phyloP scores from a whole-genome alignment of 2,329 filamentous ascomycete species.

The Gyromitra esculenta region DNA sequence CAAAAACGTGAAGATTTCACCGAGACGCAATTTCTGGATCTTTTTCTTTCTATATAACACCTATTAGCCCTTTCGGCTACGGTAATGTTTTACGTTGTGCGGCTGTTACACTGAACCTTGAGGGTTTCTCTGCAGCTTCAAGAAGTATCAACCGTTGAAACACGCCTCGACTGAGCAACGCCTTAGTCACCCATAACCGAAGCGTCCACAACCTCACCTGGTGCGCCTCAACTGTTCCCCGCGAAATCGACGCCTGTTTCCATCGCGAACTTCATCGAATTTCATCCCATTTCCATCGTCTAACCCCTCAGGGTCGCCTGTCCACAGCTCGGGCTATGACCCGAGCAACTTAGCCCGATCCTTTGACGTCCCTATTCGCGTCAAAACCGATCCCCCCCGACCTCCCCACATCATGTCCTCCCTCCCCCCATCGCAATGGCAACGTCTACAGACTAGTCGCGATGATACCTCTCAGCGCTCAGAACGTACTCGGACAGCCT shows the following conservation, averaged over 20 bases:
- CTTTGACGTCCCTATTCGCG: constrained; percentile 54
- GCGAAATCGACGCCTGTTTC: constrained; percentile 53
- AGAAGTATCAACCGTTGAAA: constrained; percentile 24
- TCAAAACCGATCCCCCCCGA: constrained; percentile 52
- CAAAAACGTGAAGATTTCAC: neutral
- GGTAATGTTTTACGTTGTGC: constrained; percentile 8
- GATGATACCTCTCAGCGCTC: constrained; percentile 49
- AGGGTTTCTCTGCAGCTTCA: constrained; percentile 9
- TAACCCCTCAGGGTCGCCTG: constrained; percentile 51
- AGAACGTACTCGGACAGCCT: constrained; percentile 57
- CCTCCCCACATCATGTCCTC: constrained; percentile 52
- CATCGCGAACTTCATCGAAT: constrained; percentile 53
- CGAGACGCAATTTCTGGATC: neutral
- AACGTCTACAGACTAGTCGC: constrained; percentile 53
- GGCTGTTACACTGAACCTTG: constrained; percentile 27
- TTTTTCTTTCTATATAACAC: neutral
- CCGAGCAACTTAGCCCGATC: constrained; percentile 55
- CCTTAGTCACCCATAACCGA: constrained; percentile 52
- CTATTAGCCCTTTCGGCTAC: neutral
- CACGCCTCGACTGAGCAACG: constrained; percentile 36
- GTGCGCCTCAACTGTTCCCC: constrained; percentile 53
- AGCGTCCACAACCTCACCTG: constrained; percentile 54
- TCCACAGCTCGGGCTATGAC: constrained; percentile 55
- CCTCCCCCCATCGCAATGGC: constrained; percentile 53
- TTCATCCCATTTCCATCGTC: constrained; percentile 52